Evolutionary conservation across 345 rosid genomes (phyloP), one percentile per base, ranked within the genome.

Genomic region (Turnera subulata): DNA sequence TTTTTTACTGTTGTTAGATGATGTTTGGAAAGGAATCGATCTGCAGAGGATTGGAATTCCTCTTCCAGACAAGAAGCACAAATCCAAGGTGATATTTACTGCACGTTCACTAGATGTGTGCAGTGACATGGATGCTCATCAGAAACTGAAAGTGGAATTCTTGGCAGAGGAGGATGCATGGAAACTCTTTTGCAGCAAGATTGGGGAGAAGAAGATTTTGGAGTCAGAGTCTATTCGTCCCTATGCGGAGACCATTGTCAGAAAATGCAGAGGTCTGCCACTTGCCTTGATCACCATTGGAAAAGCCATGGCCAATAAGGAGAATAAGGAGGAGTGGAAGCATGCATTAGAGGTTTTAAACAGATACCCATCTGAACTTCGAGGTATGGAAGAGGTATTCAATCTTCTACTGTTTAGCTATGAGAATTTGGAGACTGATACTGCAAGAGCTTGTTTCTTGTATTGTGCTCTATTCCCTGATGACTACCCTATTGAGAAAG

Each of bases 221-320:
- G 69, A 71, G 58, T 73, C 74, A 33, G 54, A 42, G 10, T 5
- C 51, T 0, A 70, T 68, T 50, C 70, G 70, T 12, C 60, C 32
- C 33, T 61, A 44, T 4, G 78, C 83, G 2, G 73, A 72, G 73
- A 52, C 5, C 24, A 29, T 76, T 42, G 75, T 71, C 63, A 71
- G 47, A 53, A 74, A 80, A 72, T 76, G 84, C 49, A 78, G 75
- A 38, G 84, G 79, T 29, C 64, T 80, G 58, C 81, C 81, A 26
- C 77, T 76, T 2, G 81, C 84, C 1, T 71, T 76, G 53, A 68
- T 79, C 58, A 68, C 81, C 33, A 32, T 68, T 50, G 81, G 75
- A 49, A 71, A 69, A 50, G 74, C 78, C 65, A 73, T 79, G 81
- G 78, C 81, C 53, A 66, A 71, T 9, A 68, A 74, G 61, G 74